Base-by-base conservation (phyloP, 2,329 filamentous ascomycete genomes). In the Tolypocladium paradoxum region DNA sequence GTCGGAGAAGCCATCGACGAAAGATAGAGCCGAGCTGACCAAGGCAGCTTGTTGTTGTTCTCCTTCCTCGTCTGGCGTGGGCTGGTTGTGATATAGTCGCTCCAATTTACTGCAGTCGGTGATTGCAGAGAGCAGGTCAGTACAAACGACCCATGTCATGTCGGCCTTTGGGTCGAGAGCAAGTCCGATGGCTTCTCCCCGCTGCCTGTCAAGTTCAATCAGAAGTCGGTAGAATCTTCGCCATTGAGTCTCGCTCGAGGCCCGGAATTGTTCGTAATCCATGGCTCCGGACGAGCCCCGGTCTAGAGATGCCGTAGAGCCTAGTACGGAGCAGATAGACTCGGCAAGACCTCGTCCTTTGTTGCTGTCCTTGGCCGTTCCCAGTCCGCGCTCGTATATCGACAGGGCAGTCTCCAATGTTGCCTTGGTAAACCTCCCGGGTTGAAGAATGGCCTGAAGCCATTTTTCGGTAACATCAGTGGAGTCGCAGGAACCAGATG, bases 171-270 rank as follows among this genome's bases (percentile, higher is more conserved):
- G 68, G 62, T 97, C 93, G 53, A 88, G 83, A 0, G 84, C 81
- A 46, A 97, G 74, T 1, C 88, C 84, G 46, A 97, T 71, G 0
- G 88, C 85, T 63, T 96, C 91, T 20, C 87, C 86, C 62, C 91
- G 80, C 62, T 89, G 85, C 62, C 87, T 90, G 65, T 97, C 90
- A 40, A 99, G 73, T 65, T 96, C 91, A 14, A 88, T 77, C 20
- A 95, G 78, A 20, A 97, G 77, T 34, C 90, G 84, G 72, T 90
- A 96, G 68, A 95, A 95, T 50, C 88, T 82, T 57, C 87, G 83
- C 93, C 93, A 99, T 66, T 96, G 90, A 12, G 81, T 78, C 64
- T 93, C 87, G 51, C 86, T 84, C 34, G 88, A 84, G 35, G 76
- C 73, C 53, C 87, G 80, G 65, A 91, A 93, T 54, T 84, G 78